Evolutionary conservation across 768 basidiomycete genomes (phyloP), one percentile per base, ranked within the genome.

Genomic region (Boletus sensibilis): DNA sequence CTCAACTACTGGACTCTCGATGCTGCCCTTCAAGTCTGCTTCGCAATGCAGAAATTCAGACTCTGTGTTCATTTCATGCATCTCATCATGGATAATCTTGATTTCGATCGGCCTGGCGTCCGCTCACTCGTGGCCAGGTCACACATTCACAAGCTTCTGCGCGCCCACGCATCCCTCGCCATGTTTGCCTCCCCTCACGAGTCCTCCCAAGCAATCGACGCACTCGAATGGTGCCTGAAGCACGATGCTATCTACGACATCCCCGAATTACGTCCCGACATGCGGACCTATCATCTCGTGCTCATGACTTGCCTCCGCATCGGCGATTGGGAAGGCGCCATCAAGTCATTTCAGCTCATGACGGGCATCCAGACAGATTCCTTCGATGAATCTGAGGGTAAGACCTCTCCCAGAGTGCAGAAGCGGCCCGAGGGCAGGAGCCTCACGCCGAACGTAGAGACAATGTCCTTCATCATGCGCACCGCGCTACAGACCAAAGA

Each of bases 141-240:
- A 21, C 87, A 90, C 65, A 72, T 88, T 59, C 83, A 87, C 58
- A 79, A 82, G 50, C 78, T 86, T n/a, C 67, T 91, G 39, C 78
- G 72, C 52, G 83, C 87, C 5, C 78, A 80, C 60, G 67, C 70
- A 13, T 61, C 63, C 16, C 72, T 77, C 45, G 72, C 81, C 18
- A 64, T 78, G 25, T 60, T 80, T 21, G 72, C 72, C 41, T 71
- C 78, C 4, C 72, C 65, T 27, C 57, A 63, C 20, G 73, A 77
- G 50, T 70, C 83, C 1, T 69, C 77, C 11, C 76, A 79, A 55
- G 83, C 85, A 5, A 70, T 90, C 40, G 78, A 82, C 54, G 77
- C 72, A 3, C 73, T 92, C 25, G 80, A 88, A 64, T 90, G 87
- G 86, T 86, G 87, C 81, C 68, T 88, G 51, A 75, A 77, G 50